Evolutionary conservation across 75 land plant genomes (phyloP).

Genomic region (Pinus tabuliformis): DNA sequence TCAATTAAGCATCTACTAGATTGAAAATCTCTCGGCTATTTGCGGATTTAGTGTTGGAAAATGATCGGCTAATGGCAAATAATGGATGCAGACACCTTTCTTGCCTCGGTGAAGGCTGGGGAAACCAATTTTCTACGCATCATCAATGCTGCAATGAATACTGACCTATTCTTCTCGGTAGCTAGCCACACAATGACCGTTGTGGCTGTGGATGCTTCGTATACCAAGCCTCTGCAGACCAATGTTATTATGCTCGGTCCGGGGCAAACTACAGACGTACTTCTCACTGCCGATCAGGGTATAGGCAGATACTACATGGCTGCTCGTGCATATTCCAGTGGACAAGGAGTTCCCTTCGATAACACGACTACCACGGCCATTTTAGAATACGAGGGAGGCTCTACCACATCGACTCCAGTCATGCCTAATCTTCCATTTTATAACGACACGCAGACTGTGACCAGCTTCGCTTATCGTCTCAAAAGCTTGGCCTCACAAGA

Average conservation of each 20-base stretch:
- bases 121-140: slow-evolving; percentile 51
- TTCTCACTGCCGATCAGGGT: slow-evolving; percentile 26
- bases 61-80: slow-evolving; percentile 29
- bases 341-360: slow-evolving; percentile 51
- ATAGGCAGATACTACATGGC: slow-evolving; percentile 55
- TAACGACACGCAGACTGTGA: slow-evolving; percentile 52
- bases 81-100: slow-evolving; percentile 33
- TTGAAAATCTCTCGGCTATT: slow-evolving; percentile 12
- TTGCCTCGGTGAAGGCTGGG: slow-evolving; percentile 27
- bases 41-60: slow-evolving; percentile 8
- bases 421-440: slow-evolving; percentile 57
- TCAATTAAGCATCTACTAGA: neutral
- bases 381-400: slow-evolving; percentile 24
- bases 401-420: neutral
- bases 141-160: slow-evolving; percentile 72
- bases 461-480: too few species aligned
- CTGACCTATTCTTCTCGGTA: slow-evolving; percentile 47
- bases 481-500: too few species aligned
- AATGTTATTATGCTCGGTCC: slow-evolving; percentile 50
- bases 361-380: slow-evolving; percentile 75
- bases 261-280: slow-evolving; percentile 72
- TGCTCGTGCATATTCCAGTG: slow-evolving; percentile 38
- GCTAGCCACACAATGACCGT: slow-evolving; percentile 64
- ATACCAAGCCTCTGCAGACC: slow-evolving; percentile 54
- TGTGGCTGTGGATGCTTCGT: slow-evolving; percentile 65